A percentile compares a stretch with the other conserved stretches of the same genome.
These are phyloP conservation scores for Arabidopsis lyrata DNA, from an alignment of 441 rosid genomes.

Conservation along the genomic window DNA sequence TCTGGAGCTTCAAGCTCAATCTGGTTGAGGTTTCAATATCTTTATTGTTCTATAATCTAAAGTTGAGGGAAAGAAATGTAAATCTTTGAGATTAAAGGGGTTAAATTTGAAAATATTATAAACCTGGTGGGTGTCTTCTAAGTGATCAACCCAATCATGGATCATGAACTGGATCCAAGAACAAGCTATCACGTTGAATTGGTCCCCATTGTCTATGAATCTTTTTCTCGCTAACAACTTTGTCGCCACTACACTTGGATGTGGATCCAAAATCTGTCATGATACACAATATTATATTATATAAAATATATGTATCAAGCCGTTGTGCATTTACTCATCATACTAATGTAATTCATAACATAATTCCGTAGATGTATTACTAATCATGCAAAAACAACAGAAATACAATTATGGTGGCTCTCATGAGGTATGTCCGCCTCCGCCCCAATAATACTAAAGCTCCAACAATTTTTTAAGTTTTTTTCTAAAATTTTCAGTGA, in stretches of 20 bases:
- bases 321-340: neutral
- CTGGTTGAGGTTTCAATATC: slow-evolving; percentile 33
- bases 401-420: neutral
- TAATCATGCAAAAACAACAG: neutral
- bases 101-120: neutral
- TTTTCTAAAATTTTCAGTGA: neutral
- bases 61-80: slow-evolving; percentile 5
- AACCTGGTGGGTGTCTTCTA: slow-evolving; percentile 73
- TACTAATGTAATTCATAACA: neutral
- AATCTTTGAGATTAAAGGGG: neutral
- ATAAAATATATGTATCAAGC: neutral
- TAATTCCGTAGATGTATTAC: neutral
- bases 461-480: neutral
- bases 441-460: neutral
- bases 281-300: neutral
- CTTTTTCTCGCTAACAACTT: slow-evolving; percentile 62
- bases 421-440: neutral
- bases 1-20: slow-evolving; percentile 60
- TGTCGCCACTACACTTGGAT: slow-evolving; percentile 67
- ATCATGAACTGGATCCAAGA: slow-evolving; percentile 87
- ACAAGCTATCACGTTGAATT: slow-evolving; percentile 76
- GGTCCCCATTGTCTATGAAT: slow-evolving; percentile 63
- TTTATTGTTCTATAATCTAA: neutral
- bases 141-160: slow-evolving; percentile 85
- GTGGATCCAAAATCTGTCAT: slow-evolving; percentile 67